A percentile compares a stretch with the other conserved stretches of the same genome.
phyloP scores from a whole-genome alignment of 257 asterid species.

The Petunia secreta region DNA sequence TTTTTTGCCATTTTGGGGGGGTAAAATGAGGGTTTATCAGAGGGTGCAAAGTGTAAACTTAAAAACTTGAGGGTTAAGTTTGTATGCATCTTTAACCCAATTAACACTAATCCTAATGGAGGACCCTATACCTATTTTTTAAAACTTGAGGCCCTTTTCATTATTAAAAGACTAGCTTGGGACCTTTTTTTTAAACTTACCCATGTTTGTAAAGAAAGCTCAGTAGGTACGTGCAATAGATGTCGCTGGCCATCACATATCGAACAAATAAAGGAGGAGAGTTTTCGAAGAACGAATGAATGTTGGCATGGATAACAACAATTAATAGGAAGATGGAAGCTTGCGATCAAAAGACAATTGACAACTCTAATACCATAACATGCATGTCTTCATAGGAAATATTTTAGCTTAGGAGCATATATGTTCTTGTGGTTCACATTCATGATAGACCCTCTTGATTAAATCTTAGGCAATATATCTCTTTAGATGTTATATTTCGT shows the following conservation, averaged over 20 bases:
- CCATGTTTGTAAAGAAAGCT: neutral
- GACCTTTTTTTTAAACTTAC: no score
- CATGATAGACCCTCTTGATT: neutral
- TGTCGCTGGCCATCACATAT: neutral
- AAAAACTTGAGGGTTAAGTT: no score
- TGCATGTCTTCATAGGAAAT: neutral
- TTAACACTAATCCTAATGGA: no score
- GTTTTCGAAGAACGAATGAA: neutral
- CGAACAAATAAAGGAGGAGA: neutral
- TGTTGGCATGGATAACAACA: neutral
- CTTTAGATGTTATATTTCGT: neutral
- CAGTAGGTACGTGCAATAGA: neutral
- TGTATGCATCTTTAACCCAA: no score
- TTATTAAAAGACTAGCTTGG: no score
- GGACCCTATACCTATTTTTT: no score
- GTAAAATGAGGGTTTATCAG: no score
- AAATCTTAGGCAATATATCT: neutral
- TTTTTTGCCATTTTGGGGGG: no score
- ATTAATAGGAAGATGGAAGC: neutral
- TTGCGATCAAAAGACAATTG: neutral
- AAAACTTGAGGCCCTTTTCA: no score
- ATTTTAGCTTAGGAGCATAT: no score
- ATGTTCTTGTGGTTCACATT: slow-evolving; percentile 14
- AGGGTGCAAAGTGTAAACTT: no score
- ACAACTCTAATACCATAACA: slow-evolving; percentile 8